phyloP scores from a whole-genome alignment of 2,329 filamentous ascomycete species.

The Alternaria sp. region DNA sequence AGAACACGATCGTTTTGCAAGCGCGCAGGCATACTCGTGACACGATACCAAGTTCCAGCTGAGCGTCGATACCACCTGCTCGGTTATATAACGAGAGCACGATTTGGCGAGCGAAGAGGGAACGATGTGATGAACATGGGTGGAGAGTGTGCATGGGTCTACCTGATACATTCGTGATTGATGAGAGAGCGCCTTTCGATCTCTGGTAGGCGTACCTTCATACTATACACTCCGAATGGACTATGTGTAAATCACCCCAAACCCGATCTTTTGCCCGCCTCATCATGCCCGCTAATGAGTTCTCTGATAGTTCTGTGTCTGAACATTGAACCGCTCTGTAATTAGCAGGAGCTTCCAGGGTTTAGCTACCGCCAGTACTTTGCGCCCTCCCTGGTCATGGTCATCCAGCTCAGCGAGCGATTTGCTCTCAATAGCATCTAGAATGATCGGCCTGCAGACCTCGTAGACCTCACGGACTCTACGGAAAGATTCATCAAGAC shows the following conservation, averaged over 20 bases:
- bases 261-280: not conserved
- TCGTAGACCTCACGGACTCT: too few relatives aligned
- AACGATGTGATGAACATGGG: not conserved
- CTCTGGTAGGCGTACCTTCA: not conserved
- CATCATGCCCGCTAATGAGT: not conserved
- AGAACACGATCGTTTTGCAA: not conserved
- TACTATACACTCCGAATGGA: not conserved
- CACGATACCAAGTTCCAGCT: not conserved
- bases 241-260: not conserved
- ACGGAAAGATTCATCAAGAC: too few relatives aligned
- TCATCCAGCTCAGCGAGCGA: not conserved
- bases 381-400: too few relatives aligned
- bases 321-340: too few relatives aligned
- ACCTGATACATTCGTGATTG: not conserved
- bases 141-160: not conserved
- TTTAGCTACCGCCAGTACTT: too few relatives aligned
- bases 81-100: not conserved
- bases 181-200: not conserved
- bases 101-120: not conserved
- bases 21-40: not conserved
- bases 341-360: too few relatives aligned
- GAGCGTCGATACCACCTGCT: not conserved
- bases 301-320: too few relatives aligned
- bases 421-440: not conserved
- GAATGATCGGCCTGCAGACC: not conserved